Conservation (phyloP, 176 grass and related monocot genomes). For the Oryza officinalis region DNA sequence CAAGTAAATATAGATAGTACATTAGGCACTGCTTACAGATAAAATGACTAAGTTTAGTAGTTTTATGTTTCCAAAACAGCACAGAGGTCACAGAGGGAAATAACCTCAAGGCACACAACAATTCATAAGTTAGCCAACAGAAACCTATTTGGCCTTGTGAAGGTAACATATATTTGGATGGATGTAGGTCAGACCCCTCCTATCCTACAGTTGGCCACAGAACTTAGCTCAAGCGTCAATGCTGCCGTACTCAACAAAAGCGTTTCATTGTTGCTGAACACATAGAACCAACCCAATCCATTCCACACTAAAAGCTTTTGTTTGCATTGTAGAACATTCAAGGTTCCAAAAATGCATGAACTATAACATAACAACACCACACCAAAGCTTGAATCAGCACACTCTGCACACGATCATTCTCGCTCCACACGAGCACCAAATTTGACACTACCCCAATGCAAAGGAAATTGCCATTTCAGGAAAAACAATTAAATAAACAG, state of each 20-base stretch:
- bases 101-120: neutral
- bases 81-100: neutral
- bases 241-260: neutral
- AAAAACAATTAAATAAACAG: neutral
- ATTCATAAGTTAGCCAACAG: neutral
- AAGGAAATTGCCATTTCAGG: neutral
- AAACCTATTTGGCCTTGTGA: neutral
- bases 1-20: neutral
- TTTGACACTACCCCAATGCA: neutral
- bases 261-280: neutral
- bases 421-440: neutral
- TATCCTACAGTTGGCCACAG: neutral
- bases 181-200: neutral
- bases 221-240: conserved; percentile 5
- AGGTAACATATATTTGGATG: neutral
- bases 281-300: neutral
- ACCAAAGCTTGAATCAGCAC: neutral
- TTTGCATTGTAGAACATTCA: neutral
- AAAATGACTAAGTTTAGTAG: neutral
- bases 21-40: neutral
- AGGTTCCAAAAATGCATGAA: neutral
- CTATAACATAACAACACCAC: neutral
- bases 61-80: neutral
- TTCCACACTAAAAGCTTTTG: neutral
- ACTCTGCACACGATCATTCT: neutral